phyloP scores from a whole-genome alignment of 805 yeast genomes.

The Hermanozyma aechmeae region DNA sequence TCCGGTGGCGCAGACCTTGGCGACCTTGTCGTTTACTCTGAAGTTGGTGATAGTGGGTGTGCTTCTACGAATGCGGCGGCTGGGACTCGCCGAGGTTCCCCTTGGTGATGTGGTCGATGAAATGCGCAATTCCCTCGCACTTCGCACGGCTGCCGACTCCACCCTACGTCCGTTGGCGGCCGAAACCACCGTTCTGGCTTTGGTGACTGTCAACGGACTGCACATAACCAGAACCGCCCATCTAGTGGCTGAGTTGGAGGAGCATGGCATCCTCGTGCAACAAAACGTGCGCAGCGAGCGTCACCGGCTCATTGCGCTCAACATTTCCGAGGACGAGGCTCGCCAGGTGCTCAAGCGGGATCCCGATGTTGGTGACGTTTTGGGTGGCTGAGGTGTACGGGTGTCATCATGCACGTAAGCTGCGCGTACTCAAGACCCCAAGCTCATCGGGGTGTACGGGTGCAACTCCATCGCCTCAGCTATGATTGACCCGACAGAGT shows the following conservation, averaged over 20 bases:
- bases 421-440: too few relatives aligned
- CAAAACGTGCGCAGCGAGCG: slow-evolving; percentile 67
- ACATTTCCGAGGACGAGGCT: slow-evolving; percentile 65
- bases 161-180: too few relatives aligned
- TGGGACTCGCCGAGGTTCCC: slow-evolving; percentile 61
- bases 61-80: slow-evolving; percentile 51
- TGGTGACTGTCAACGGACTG: too few relatives aligned
- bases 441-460: too few relatives aligned
- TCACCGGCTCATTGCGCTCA: slow-evolving; percentile 51
- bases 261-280: slow-evolving; percentile 65
- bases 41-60: slow-evolving; percentile 69
- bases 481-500: slow-evolving; percentile 43
- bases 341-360: slow-evolving; percentile 53
- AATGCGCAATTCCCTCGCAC: slow-evolving; percentile 41
- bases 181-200: too few relatives aligned
- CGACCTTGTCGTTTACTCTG: slow-evolving; percentile 53
- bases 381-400: too few relatives aligned
- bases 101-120: slow-evolving; percentile 78
- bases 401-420: too few relatives aligned
- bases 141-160: slow-evolving; percentile 16
- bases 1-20: slow-evolving; percentile 54
- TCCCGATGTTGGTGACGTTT: slow-evolving; percentile 3
- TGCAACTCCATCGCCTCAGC: too few relatives aligned
- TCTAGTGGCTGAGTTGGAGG: slow-evolving; percentile 61
- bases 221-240: too few relatives aligned